Percentiles rank a stretch among this genome's conserved stretches.
These are phyloP conservation scores for Micractinium sp. DNA, from an alignment of 139 green algal genomes.

Conservation along the genomic window DNA sequence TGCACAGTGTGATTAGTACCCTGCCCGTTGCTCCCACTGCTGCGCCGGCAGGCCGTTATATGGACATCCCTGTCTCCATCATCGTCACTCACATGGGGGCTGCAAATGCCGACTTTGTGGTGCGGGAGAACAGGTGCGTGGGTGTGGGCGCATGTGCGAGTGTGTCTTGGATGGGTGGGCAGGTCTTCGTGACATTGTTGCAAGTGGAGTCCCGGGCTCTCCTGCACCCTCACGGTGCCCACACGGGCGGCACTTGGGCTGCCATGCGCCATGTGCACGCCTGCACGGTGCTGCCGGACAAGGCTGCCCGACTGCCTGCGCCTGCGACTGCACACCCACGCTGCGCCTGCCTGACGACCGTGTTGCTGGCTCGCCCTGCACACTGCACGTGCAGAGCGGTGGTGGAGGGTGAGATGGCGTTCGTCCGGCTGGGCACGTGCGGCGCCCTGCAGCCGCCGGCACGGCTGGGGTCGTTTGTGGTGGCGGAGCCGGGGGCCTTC, in stretches of 20 bases:
- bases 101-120: conserved; percentile 77
- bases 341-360: too few species aligned
- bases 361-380: background rate
- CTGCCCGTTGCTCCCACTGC: background rate
- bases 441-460: conserved; percentile 69
- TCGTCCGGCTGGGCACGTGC: conserved; percentile 81
- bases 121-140: conserved; percentile 53
- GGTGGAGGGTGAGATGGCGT: conserved; percentile 67
- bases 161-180: too few species aligned
- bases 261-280: too few species aligned
- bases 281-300: too few species aligned
- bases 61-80: conserved; percentile 69
- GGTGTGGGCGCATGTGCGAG: background rate
- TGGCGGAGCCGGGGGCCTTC: conserved; percentile 63
- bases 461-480: conserved; percentile 67
- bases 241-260: too few species aligned
- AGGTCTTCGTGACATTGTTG: too few species aligned
- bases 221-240: too few species aligned
- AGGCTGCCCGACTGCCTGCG: too few species aligned
- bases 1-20: background rate
- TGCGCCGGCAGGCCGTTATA: conserved; percentile 55
- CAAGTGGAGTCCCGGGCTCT: too few species aligned
- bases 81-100: conserved; percentile 79
- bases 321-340: too few species aligned
- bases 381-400: conserved; percentile 47